Conservation (phyloP, 1,284 basidiomycete genomes). For the Ustilago trichophora region DNA sequence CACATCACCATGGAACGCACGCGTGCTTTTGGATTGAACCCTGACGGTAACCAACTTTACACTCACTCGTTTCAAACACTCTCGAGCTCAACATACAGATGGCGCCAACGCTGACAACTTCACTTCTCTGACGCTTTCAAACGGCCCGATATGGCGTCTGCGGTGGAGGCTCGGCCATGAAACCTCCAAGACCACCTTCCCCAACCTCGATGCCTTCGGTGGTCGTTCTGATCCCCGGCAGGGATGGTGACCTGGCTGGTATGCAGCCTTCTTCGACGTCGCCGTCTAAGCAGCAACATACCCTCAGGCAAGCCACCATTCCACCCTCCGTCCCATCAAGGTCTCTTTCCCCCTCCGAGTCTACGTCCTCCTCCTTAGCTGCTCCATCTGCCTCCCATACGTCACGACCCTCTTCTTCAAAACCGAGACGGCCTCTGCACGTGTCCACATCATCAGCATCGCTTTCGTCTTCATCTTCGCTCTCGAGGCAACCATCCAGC, state of each 20-base stretch:
- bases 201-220: constrained; percentile 18
- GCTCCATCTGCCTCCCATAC: not conserved
- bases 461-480: not conserved
- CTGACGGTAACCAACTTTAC: not conserved
- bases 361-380: not conserved
- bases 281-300: not conserved
- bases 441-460: constrained; percentile 4
- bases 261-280: not conserved
- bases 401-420: not conserved
- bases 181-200: not conserved
- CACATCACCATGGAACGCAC: not conserved
- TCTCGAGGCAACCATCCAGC: not conserved
- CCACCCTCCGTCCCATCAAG: too few relatives aligned
- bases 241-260: not conserved
- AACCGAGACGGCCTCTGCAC: not conserved
- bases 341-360: not conserved
- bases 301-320: too few relatives aligned
- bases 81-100: not conserved
- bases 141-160: constrained; percentile 12
- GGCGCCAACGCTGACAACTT: not conserved
- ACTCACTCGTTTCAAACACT: not conserved
- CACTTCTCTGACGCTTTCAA: not conserved
- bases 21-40: not conserved
- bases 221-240: constrained; percentile 16
- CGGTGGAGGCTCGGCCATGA: constrained; percentile 17